A percentile compares a stretch with the other conserved stretches of the same genome.
phyloP scores from a whole-genome alignment of 2,329 filamentous ascomycete species.

The Metarhizium album region DNA sequence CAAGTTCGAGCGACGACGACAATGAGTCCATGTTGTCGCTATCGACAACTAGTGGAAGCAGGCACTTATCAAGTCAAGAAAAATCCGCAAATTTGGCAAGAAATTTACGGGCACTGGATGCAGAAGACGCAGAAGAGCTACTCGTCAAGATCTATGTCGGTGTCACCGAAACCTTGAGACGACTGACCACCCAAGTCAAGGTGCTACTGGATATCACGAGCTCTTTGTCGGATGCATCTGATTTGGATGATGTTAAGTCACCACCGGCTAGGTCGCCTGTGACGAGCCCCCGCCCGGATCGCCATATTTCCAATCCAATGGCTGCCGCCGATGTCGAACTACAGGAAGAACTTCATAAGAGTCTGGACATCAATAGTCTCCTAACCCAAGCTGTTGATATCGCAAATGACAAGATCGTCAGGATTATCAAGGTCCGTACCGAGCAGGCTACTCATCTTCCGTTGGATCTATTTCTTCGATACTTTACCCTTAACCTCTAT shows the following conservation, averaged over 20 bases:
- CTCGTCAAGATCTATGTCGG: constrained; percentile 75
- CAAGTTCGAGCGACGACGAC: constrained; percentile 90
- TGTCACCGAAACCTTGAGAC: constrained; percentile 75
- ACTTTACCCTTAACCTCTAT: constrained; percentile 71
- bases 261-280: constrained; percentile 41
- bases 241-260: constrained; percentile 32
- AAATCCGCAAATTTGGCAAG: constrained; percentile 81
- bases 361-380: constrained; percentile 66
- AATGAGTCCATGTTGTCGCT: constrained; percentile 79
- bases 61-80: constrained; percentile 67
- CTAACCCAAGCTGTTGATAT: constrained; percentile 72
- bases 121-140: constrained; percentile 75
- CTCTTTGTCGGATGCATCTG: constrained; percentile 41
- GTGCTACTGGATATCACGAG: constrained; percentile 91
- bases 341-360: constrained; percentile 67
- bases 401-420: constrained; percentile 65
- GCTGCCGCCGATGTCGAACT: constrained; percentile 30
- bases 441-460: constrained; percentile 62
- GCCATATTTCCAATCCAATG: constrained; percentile 14
- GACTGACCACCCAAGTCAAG: constrained; percentile 85
- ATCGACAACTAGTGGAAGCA: constrained; percentile 62
- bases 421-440: constrained; percentile 64
- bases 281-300: constrained; percentile 36
- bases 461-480: constrained; percentile 62
- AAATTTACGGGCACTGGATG: constrained; percentile 74